Conservation (phyloP, 495 filamentous ascomycete species). For the Penicillium salamii region DNA sequence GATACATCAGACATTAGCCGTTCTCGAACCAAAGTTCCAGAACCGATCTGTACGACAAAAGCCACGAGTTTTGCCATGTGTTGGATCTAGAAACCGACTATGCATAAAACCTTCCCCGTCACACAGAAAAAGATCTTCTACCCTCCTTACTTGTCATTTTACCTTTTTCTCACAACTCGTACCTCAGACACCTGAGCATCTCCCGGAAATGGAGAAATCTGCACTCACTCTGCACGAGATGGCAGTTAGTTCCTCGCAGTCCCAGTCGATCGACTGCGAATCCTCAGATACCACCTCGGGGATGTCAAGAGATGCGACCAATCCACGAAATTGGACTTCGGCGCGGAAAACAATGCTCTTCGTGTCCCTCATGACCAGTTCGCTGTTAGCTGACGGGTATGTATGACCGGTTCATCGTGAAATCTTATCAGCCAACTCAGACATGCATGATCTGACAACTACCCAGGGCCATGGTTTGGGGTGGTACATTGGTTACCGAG, state of each 20-base stretch:
- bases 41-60: slow-evolving; percentile 12
- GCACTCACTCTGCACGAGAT: slow-evolving; percentile 10
- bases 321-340: slow-evolving; percentile 29
- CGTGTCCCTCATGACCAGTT: slow-evolving; percentile 35
- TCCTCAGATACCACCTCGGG: neutral
- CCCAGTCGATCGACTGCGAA: slow-evolving; percentile 9
- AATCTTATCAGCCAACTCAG: slow-evolving; percentile 7
- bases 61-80: slow-evolving; percentile 22
- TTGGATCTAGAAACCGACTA: slow-evolving; percentile 4
- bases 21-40: neutral
- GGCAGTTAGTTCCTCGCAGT: slow-evolving; percentile 9
- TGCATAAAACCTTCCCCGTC: slow-evolving; percentile 20
- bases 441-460: neutral
- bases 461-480: slow-evolving; percentile 47
- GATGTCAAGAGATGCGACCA: slow-evolving; percentile 9
- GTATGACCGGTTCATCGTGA: neutral
- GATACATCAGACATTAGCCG: neutral
- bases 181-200: too few relatives aligned
- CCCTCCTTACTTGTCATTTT: slow-evolving; percentile 6
- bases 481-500: slow-evolving; percentile 44
- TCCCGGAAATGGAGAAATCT: slow-evolving; percentile 15
- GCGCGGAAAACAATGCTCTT: slow-evolving; percentile 34
- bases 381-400: slow-evolving; percentile 38
- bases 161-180: too few relatives aligned
- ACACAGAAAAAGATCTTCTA: slow-evolving; percentile 9